These are phyloP conservation scores for Saposhnikovia divaricata DNA, from an alignment of 129 eudicot species.

Conservation along the genomic window DNA sequence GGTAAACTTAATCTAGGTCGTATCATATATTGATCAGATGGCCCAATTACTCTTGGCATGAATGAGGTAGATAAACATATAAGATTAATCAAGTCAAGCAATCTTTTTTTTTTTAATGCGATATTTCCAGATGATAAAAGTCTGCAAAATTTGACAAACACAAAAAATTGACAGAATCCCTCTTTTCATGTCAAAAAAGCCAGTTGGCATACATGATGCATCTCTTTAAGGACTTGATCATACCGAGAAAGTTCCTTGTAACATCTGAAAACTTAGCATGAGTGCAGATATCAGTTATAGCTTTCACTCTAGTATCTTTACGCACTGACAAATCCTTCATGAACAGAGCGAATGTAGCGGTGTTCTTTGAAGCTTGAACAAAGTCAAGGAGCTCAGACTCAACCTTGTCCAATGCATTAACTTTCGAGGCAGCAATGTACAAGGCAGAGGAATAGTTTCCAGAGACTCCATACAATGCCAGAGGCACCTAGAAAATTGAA, in stretches of 20 bases:
- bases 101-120: neutral
- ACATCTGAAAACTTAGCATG: neutral
- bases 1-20: neutral
- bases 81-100: neutral
- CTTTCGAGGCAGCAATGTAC: neutral
- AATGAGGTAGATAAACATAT: neutral
- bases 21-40: neutral
- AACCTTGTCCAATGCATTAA: neutral
- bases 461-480: constrained; percentile 1
- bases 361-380: constrained; percentile 2
- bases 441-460: neutral
- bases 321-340: constrained; percentile 3
- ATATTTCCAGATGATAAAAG: neutral
- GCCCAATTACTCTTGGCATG: neutral
- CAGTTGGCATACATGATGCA: neutral
- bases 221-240: neutral
- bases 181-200: neutral
- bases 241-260: constrained; percentile 3
- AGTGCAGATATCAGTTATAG: neutral
- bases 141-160: neutral
- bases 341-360: neutral
- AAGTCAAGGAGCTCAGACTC: constrained; percentile 1
- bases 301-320: neutral
- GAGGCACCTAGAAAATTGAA: neutral
- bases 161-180: neutral